Evolutionary conservation across 2,329 filamentous ascomycete genomes (phyloP).

Genomic region (Ophiosphaerella narmari): DNA sequence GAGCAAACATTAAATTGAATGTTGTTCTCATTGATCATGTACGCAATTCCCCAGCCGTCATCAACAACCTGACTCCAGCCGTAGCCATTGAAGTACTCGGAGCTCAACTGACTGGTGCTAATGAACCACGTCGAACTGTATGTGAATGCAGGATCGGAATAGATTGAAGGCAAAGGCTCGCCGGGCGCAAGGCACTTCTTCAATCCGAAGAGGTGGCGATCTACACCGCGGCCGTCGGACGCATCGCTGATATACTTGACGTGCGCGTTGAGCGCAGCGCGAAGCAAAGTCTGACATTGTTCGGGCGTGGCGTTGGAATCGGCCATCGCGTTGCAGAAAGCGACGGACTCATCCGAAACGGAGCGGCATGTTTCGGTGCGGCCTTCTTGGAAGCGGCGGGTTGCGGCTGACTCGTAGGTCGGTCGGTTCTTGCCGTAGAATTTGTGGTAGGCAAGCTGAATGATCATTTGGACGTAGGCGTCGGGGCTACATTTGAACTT

Average conservation of each 20-base stretch:
- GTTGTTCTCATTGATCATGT: constrained; percentile 99
- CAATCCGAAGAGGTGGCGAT: constrained; percentile 94
- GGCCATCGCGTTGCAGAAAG: constrained; percentile 87
- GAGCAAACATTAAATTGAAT: constrained; percentile 98
- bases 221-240: constrained; percentile 89
- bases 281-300: constrained; percentile 74
- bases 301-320: constrained; percentile 67
- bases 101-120: constrained; percentile 85
- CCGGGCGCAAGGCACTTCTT: constrained; percentile 85
- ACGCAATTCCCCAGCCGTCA: constrained; percentile 93
- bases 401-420: constrained; percentile 96
- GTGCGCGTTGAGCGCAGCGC: constrained; percentile 79
- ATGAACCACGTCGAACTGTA: constrained; percentile 92
- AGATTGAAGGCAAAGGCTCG: constrained; percentile 81
- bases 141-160: constrained; percentile 79
- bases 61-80: constrained; percentile 98
- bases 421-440: constrained; percentile 98
- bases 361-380: constrained; percentile 94
- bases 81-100: constrained; percentile 98
- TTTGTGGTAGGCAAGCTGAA: constrained; percentile 97
- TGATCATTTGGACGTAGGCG: constrained; percentile 97
- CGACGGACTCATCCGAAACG: constrained; percentile 87
- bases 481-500: constrained; percentile 99
- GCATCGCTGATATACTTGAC: constrained; percentile 90
- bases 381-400: constrained; percentile 92